phyloP scores from a whole-genome alignment of 2,329 filamentous ascomycete species.

The Colletotrichum lupini region DNA sequence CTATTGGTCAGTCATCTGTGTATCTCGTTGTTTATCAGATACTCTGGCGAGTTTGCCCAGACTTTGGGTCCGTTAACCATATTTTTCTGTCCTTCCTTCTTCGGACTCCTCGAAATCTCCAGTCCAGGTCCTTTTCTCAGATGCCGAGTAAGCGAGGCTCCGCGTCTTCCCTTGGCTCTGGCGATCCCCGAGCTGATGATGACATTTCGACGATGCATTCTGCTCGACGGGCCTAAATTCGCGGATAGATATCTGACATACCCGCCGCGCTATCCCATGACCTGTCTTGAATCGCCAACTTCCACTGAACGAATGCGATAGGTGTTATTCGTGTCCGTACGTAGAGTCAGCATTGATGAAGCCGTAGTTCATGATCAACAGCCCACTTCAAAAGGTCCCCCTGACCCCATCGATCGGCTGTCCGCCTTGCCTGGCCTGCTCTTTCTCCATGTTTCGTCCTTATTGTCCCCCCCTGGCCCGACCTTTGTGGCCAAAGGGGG shows the following conservation, averaged over 20 bases:
- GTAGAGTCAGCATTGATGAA: not conserved
- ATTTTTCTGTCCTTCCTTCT: not conserved
- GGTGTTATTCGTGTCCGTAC: not conserved
- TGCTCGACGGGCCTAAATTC: not conserved
- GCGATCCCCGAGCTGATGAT: not conserved
- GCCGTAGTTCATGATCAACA: not conserved
- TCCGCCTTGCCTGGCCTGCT: not conserved
- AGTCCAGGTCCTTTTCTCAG: not conserved
- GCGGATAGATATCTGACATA: not conserved
- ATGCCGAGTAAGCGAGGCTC: not conserved
- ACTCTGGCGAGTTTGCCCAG: conserved; percentile 14
- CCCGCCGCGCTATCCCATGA: not conserved
- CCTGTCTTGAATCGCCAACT: not conserved
- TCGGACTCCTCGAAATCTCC: not conserved
- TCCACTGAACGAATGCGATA: not conserved
- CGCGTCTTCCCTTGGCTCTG: not conserved
- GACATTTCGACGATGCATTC: not conserved
- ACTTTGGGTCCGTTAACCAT: not conserved
- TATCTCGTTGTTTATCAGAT: conserved; percentile 14
- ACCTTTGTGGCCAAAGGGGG: not conserved
- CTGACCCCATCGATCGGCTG: conserved; percentile 24
- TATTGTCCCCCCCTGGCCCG: not conserved
- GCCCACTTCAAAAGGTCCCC: not conserved
- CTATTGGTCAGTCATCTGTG: not conserved
- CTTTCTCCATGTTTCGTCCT: conserved; percentile 28